These are phyloP conservation scores for Trichophyton rubrum DNA, from an alignment of 2,329 filamentous ascomycete species.

Conservation along the genomic window DNA sequence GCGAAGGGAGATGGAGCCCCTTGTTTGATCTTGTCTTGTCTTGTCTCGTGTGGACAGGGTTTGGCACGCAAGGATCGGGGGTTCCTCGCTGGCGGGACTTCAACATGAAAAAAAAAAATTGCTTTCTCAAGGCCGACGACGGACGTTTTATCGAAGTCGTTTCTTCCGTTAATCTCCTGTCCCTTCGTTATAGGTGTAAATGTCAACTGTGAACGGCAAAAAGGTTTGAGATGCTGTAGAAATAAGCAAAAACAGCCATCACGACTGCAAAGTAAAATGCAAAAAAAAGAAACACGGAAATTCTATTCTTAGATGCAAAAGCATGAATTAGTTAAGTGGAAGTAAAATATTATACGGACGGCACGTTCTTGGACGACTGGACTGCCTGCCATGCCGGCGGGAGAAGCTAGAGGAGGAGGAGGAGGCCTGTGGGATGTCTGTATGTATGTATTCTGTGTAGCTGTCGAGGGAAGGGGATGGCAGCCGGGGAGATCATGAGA, in stretches of 20 bases:
- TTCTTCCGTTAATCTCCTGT: not conserved
- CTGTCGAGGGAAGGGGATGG: too few relatives aligned
- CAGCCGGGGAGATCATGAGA: not conserved
- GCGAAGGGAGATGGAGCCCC: not conserved
- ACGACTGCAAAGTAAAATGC: not conserved
- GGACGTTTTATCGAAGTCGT: not conserved
- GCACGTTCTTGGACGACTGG: slow-evolving; percentile 1
- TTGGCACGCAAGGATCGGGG: not conserved
- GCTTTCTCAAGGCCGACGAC: not conserved
- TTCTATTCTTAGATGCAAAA: not conserved
- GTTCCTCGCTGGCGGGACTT: not conserved
- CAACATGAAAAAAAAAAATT: not conserved
- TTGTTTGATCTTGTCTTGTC: slow-evolving; percentile 2
- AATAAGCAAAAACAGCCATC: not conserved
- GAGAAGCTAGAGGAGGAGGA: not conserved
- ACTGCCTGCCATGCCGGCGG: not conserved
- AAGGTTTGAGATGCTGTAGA: not conserved
- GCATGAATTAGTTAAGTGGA: not conserved
- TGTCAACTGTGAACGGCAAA: not conserved
- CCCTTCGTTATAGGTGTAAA: not conserved
- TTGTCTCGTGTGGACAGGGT: not conserved
- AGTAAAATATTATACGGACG: not conserved
- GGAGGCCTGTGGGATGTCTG: not conserved
- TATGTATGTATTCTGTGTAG: not conserved
- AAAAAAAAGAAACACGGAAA: not conserved